Base-by-base conservation (phyloP, 2,329 filamentous ascomycete species). In the Emergomyces africanus region DNA sequence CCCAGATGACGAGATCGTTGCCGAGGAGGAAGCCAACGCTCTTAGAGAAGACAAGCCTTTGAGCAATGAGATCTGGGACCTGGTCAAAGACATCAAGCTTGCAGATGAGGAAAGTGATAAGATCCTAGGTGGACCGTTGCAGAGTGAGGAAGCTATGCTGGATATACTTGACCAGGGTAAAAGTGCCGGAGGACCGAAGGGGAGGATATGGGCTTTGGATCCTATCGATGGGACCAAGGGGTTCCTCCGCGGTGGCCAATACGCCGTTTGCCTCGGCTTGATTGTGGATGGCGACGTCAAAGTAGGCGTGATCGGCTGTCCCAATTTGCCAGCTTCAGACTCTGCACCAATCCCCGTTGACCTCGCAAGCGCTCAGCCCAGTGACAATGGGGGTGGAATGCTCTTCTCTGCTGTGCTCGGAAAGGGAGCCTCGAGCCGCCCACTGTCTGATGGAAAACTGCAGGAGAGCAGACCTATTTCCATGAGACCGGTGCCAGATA, bases 161-260 rank as follows among this genome's bases (percentile, higher is more conserved):
- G 76, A 81, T 56, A 78, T 79, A 37, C 80, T 84, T 62, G 81
- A 83, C 65, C 73, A 76, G 63, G 81, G 81, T 37, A 75, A 75
- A 62, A 75, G 73, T 46, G 66, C 67, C 2, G 73, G 73, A 62
- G 73, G 74, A 44, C 60, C 69, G 54, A 70, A 70, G 62, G 73
- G 74, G 23, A 72, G 94, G 65, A 89, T 97, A 73, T 99, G 94
- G 94, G 89, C 92, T 46, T 85, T 99, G 60, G 94, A 99, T 74
- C 94, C 94, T 61, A 96, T 99, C 63, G 94, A 99, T 74, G 94
- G 94, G 65, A 99, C 94, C 58, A 96, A 96, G 77, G 95, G 94
- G 35, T 99, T 99, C 78, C 79, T 99, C 61, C 84, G 95, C 63
- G 94, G 94, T 57, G 95, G 91, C 44, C 94, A 99, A 77, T 99